These are phyloP conservation scores for Ajuga reptans DNA, from an alignment of 305 asterid genomes.

Conservation along the genomic window DNA sequence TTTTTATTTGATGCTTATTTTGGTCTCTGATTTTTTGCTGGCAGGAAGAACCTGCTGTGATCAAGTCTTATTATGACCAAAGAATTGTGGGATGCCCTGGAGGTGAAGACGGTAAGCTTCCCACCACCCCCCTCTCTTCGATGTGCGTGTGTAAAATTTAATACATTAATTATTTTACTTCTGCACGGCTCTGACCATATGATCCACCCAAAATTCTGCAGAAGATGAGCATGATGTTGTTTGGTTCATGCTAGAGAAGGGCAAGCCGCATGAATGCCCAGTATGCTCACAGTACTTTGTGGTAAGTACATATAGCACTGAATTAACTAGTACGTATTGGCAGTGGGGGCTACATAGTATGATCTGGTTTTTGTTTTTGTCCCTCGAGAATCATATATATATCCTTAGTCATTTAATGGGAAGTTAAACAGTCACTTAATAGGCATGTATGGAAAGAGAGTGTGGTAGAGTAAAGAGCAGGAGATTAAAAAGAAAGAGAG, in stretches of 20 bases:
- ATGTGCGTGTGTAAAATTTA: neutral
- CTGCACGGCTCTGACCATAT: conserved; percentile 9
- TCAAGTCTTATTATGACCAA: conserved; percentile 73
- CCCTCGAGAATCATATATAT: neutral
- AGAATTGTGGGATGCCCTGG: conserved; percentile 99
- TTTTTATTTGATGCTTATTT: conserved; percentile 2
- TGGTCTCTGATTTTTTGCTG: conserved; percentile 10
- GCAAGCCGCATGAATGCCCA: conserved; percentile 78
- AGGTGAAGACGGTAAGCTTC: conserved; percentile 74
- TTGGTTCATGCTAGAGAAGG: conserved; percentile 97
- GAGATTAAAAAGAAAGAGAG: too few species aligned
- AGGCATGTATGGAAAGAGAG: too few species aligned
- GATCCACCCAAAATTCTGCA: conserved; percentile 25
- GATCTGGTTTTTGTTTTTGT: neutral
- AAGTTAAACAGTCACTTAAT: neutral
- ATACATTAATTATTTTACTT: neutral
- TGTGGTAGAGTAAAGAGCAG: too few species aligned
- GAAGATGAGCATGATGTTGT: conserved; percentile 94
- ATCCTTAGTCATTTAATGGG: neutral
- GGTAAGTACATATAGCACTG: conserved; percentile 38
- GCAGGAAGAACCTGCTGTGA: conserved; percentile 86
- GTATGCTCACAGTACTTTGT: conserved; percentile 79
- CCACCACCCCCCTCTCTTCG: neutral
- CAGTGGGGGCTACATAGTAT: neutral
- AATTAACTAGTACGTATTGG: neutral